Conservation (phyloP, 208 protist species). For the Acanthamoeba royreba region DNA sequence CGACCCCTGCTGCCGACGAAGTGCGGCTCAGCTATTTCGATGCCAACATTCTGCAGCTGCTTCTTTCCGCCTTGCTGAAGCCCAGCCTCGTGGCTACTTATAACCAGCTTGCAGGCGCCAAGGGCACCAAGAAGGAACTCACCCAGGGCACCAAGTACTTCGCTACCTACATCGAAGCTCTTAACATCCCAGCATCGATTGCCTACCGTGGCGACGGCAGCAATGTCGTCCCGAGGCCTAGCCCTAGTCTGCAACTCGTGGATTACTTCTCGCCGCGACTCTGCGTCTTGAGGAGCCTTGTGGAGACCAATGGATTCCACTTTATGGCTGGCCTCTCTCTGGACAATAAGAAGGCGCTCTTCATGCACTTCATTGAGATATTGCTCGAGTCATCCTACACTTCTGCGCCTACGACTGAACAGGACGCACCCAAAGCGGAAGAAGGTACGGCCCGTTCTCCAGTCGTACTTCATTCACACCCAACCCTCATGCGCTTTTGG, state of each 20-base stretch:
- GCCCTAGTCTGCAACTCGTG: not conserved
- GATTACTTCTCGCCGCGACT: not conserved
- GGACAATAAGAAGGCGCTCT: not conserved
- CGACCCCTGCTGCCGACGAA: not conserved
- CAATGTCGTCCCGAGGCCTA: not conserved
- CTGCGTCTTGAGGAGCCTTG: not conserved
- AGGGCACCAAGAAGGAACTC: not conserved
- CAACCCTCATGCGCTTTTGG: not conserved
- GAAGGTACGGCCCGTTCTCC: not conserved
- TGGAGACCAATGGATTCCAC: not conserved
- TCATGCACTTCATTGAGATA: slow-evolving; percentile 33
- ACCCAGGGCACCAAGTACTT: not conserved
- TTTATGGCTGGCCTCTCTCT: slow-evolving; percentile 32
- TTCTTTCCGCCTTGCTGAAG: not conserved
- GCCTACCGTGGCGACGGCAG: not conserved
- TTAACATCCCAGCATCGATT: not conserved
- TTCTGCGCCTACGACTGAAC: not conserved
- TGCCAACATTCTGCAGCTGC: not conserved
- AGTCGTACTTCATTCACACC: not conserved
- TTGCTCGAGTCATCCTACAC: not conserved
- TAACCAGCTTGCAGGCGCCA: not conserved
- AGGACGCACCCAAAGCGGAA: not conserved
- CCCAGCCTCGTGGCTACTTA: not conserved
- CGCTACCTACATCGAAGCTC: not conserved
- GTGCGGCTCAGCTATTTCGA: slow-evolving; percentile 2